Percentiles rank a stretch among this genome's conserved stretches.
These are phyloP conservation scores for Vairimorpha ceranae DNA, from an alignment of 371 early-diverging fungal species.

Conservation along the genomic window DNA sequence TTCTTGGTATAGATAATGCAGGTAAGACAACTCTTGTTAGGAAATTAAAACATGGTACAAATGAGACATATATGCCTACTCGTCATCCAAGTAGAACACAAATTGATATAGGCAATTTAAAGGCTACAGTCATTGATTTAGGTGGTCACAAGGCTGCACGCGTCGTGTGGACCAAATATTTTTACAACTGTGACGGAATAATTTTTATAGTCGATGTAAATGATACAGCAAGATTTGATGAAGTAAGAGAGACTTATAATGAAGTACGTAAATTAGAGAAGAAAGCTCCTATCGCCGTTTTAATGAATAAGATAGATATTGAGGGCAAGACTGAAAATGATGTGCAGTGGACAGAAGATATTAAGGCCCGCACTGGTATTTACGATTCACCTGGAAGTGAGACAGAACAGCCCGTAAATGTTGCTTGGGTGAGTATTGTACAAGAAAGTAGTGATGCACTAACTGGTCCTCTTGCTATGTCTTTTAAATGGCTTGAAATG, in stretches of 20 bases:
- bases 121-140: slow-evolving; percentile 58
- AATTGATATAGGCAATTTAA: slow-evolving; percentile 62
- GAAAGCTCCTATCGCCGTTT: slow-evolving; percentile 60
- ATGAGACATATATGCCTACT: slow-evolving; percentile 88
- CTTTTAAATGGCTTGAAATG: slow-evolving; percentile 39
- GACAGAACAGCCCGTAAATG: slow-evolving; percentile 50
- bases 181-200: slow-evolving; percentile 61
- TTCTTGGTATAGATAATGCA: slow-evolving; percentile 97
- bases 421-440: slow-evolving; percentile 56
- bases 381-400: slow-evolving; percentile 40
- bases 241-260: slow-evolving; percentile 59
- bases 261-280: slow-evolving; percentile 51
- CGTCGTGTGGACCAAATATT: slow-evolving; percentile 62
- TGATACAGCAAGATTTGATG: slow-evolving; percentile 56
- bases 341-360: slow-evolving; percentile 36
- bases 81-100: slow-evolving; percentile 67
- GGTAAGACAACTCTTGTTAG: slow-evolving; percentile 97
- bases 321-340: slow-evolving; percentile 46
- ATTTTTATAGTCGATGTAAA: slow-evolving; percentile 62
- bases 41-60: slow-evolving; percentile 93
- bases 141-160: slow-evolving; percentile 63
- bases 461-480: slow-evolving; percentile 32
- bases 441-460: slow-evolving; percentile 45
- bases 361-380: slow-evolving; percentile 51
- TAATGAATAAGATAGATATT: slow-evolving; percentile 64